A percentile compares a stretch with the other conserved stretches of the same genome.
phyloP scores from a whole-genome alignment of 2,329 filamentous ascomycete genomes.

The Scedosporium aurantiacum region DNA sequence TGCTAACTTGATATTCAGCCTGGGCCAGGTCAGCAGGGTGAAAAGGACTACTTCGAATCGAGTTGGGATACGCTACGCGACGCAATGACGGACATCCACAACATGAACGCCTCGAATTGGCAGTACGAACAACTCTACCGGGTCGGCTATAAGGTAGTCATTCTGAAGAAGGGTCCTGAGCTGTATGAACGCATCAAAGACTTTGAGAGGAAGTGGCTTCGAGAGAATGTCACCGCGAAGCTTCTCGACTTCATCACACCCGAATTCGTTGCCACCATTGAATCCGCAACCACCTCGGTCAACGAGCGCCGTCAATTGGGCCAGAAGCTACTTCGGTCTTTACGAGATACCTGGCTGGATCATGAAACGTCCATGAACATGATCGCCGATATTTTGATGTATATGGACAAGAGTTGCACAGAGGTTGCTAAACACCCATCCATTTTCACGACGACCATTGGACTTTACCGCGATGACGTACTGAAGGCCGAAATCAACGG shows the following conservation, averaged over 20 bases:
- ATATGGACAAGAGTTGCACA: slow-evolving; percentile 81
- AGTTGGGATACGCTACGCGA: slow-evolving; percentile 69
- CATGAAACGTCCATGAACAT: slow-evolving; percentile 93
- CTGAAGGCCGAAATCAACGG: slow-evolving; percentile 48
- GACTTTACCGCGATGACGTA: slow-evolving; percentile 78
- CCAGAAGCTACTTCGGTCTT: slow-evolving; percentile 66
- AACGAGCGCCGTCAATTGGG: slow-evolving; percentile 72
- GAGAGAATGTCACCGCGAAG: slow-evolving; percentile 56
- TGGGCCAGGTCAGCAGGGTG: slow-evolving; percentile 23
- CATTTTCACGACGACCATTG: slow-evolving; percentile 77
- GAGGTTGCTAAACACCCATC: slow-evolving; percentile 59
- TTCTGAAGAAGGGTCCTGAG: slow-evolving; percentile 72
- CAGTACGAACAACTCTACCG: slow-evolving; percentile 96
- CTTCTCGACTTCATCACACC: slow-evolving; percentile 63
- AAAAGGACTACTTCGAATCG: slow-evolving; percentile 69
- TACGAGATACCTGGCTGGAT: slow-evolving; percentile 75
- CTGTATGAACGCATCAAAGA: slow-evolving; percentile 72
- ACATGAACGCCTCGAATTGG: slow-evolving; percentile 76
- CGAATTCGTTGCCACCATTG: slow-evolving; percentile 49
- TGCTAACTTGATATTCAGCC: slow-evolving; percentile 14
- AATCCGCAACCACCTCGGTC: slow-evolving; percentile 53
- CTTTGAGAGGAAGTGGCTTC: slow-evolving; percentile 76
- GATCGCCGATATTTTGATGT: slow-evolving; percentile 94
- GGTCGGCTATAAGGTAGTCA: slow-evolving; percentile 83
- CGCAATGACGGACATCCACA: slow-evolving; percentile 80